These are phyloP conservation scores for Trichocladium uniseriatum DNA, from an alignment of 495 filamentous ascomycete species.

Conservation along the genomic window DNA sequence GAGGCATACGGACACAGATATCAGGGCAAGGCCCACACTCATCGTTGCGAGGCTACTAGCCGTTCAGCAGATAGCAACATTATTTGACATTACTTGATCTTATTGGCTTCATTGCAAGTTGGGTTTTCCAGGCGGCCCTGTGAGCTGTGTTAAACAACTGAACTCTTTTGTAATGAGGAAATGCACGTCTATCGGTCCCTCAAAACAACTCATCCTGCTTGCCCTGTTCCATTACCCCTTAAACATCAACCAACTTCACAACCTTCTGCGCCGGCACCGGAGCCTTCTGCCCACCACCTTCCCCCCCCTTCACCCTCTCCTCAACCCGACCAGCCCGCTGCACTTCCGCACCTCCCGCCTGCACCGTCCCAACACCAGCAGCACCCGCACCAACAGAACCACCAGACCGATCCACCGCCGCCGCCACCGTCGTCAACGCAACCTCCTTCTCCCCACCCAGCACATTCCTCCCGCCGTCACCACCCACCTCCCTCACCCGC, in stretches of 20 bases:
- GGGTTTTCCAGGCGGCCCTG: too few relatives aligned
- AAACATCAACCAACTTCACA: slow-evolving; percentile 1
- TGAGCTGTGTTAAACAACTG: too few relatives aligned
- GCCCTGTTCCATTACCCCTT: too few relatives aligned
- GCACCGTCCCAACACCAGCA: background rate
- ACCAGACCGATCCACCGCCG: background rate
- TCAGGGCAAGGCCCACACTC: too few relatives aligned
- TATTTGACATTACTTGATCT: too few relatives aligned
- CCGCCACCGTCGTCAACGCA: background rate
- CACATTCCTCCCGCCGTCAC: background rate
- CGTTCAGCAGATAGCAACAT: background rate
- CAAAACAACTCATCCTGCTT: too few relatives aligned
- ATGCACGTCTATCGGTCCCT: too few relatives aligned
- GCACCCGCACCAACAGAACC: background rate
- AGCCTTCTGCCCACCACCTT: background rate
- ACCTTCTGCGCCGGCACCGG: background rate
- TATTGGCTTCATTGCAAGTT: too few relatives aligned
- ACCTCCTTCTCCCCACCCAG: background rate
- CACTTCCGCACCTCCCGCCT: background rate
- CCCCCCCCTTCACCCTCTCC: background rate
- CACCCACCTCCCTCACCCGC: too few relatives aligned
- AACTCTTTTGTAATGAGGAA: too few relatives aligned
- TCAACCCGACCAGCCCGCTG: background rate
- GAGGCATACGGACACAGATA: background rate
- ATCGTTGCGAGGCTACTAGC: too few relatives aligned